A percentile compares a stretch with the other conserved stretches of the same genome.
phyloP scores from a whole-genome alignment of 2,329 filamentous ascomycete species.

The Neofusicoccum umdonicola region DNA sequence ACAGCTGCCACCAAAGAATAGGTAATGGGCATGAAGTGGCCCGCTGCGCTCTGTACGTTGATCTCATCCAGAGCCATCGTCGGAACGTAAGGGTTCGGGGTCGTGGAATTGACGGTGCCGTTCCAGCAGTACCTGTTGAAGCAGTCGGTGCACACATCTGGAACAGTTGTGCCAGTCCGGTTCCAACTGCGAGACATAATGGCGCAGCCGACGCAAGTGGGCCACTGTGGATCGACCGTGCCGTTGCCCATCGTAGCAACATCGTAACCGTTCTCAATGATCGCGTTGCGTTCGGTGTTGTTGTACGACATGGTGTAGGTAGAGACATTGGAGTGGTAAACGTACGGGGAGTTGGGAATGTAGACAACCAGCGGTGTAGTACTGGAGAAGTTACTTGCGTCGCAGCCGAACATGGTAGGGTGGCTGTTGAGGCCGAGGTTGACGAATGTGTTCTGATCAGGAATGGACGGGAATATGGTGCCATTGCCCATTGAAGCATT shows the following conservation, averaged over 20 bases:
- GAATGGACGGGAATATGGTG: conserved; percentile 69
- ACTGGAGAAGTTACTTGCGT: conserved; percentile 61
- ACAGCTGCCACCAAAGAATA: not conserved
- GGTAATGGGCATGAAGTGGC: not conserved
- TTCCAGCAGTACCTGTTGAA: conserved; percentile 91
- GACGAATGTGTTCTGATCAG: conserved; percentile 73
- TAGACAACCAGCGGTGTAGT: conserved; percentile 75
- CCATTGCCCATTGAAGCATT: conserved; percentile 60
- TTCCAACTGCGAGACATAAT: conserved; percentile 73
- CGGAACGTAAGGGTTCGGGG: conserved; percentile 29
- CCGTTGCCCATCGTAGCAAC: conserved; percentile 79
- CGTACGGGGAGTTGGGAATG: conserved; percentile 81
- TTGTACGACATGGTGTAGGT: conserved; percentile 71
- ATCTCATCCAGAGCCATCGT: conserved; percentile 23
- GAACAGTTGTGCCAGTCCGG: conserved; percentile 66
- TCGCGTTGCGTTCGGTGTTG: conserved; percentile 66
- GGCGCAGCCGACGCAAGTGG: conserved; percentile 82
- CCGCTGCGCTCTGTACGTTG: conserved; percentile 24
- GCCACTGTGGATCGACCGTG: conserved; percentile 71
- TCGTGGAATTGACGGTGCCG: conserved; percentile 58
- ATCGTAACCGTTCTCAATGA: conserved; percentile 85
- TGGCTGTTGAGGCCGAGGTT: conserved; percentile 71
- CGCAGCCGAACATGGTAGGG: conserved; percentile 80
- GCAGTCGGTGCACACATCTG: conserved; percentile 70
- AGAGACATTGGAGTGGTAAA: conserved; percentile 71